Conservation (phyloP, 192 early-diverging fungal species). For the Gryganskiella cystojenkinii region DNA sequence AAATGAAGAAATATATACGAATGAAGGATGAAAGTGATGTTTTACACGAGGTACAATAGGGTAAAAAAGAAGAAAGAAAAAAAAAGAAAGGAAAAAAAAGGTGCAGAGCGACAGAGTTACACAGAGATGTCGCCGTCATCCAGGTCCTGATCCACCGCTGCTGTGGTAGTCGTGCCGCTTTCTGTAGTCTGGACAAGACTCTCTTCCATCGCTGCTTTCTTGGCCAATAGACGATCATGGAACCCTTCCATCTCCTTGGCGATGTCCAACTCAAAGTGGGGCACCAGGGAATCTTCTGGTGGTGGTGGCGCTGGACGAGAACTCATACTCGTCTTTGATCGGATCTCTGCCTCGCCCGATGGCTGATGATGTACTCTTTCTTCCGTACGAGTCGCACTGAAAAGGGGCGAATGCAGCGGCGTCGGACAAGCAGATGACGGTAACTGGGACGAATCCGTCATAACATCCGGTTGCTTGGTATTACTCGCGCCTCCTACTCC, state of each 20-base stretch:
- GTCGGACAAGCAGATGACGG: constrained; percentile 57
- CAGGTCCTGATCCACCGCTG: background rate
- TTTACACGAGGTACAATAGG: background rate
- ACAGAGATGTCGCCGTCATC: background rate
- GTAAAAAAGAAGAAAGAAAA: background rate
- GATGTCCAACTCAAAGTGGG: constrained; percentile 46
- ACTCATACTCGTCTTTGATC: background rate
- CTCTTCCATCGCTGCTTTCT: background rate
- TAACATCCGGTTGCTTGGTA: constrained; percentile 15
- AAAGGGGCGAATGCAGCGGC: constrained; percentile 55
- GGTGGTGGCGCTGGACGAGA: background rate
- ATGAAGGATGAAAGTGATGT: no score
- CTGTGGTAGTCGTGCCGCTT: background rate
- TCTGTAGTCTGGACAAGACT: background rate
- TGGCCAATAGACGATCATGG: constrained; percentile 18
- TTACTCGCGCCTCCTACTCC: background rate
- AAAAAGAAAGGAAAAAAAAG: constrained; percentile 1
- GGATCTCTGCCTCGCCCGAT: background rate
- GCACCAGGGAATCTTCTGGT: constrained; percentile 22
- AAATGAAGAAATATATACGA: no score
- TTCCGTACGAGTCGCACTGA: constrained; percentile 39
- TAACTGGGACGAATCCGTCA: constrained; percentile 51
- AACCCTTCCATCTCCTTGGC: constrained; percentile 46
- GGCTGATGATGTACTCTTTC: constrained; percentile 24
- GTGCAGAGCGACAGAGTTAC: constrained; percentile 1